Evolutionary conservation across 2,329 filamentous ascomycete genomes (phyloP), one percentile per base, ranked within the genome.

Genomic region (Verticillium nubilum): DNA sequence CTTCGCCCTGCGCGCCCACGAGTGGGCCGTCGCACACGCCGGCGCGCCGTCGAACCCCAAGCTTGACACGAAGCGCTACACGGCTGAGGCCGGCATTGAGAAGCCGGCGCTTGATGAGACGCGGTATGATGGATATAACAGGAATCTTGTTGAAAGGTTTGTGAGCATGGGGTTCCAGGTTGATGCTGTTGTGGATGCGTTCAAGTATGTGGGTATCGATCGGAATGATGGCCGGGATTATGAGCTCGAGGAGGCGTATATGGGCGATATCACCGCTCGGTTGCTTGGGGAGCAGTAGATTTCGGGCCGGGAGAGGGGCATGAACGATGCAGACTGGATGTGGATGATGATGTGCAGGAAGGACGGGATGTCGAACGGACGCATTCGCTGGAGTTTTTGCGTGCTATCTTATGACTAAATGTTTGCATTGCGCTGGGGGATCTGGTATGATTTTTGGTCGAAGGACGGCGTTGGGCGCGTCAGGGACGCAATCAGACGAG

Each of bases 81-180:
- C 19, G 17, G 17, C 23, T 5, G 29, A 52, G n/a, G 7, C 4
- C 15, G 52, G 12, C 13, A 5, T 26, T 13, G 52, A 28, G 10
- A 53, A 53, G 52, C 25, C 52, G 13, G 52, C 52, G 25, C 25
- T 53, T 15, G 52, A 53, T n/a, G 52, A 53, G 52, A 53, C 19
- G 19, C n/a, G 52, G 25, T 97, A 96, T 70, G 84, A 89, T 64
- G 94, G 95, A 2, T 98, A 96, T 74, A 93, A 92, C 75, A 89
- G 88, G 68, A 83, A 89, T 31, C 80, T 97, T 47, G 85, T 98
- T 64, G 87, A 95, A 68, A 84, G 89, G 4, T 98, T 98, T 67
- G 86, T 90, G 17, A 84, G 80, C 67, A 98, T 98, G 94, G 94
- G 94, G 12, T 98, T 98, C 67, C 87, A 92, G 59, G 83, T 96